phyloP scores from a whole-genome alignment of 345 rosid genomes.

The Hirschfeldia incana region DNA sequence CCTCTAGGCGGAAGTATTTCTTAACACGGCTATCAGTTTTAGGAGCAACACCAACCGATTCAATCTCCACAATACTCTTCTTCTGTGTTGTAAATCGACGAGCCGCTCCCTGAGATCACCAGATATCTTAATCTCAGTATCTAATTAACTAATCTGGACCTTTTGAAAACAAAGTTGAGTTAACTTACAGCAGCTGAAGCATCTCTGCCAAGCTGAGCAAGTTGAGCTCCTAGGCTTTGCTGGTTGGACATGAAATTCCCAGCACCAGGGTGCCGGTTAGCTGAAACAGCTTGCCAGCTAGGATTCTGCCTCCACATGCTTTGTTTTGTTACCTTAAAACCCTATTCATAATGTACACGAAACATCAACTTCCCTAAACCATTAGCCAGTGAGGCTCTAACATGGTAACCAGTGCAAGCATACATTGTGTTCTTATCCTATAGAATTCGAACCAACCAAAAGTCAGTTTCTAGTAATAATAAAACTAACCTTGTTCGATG shows the following conservation, averaged over 20 bases:
- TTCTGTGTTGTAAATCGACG: conserved; percentile 54
- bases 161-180: conserved; percentile 1
- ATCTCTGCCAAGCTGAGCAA: conserved; percentile 96
- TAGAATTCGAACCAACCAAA: too few species aligned
- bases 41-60: conserved; percentile 69
- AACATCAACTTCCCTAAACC: conserved; percentile 11
- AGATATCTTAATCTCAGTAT: not conserved
- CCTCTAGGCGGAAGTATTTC: conserved; percentile 76
- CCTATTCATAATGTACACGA: conserved; percentile 47
- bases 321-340: conserved; percentile 82
- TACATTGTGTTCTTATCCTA: too few species aligned
- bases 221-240: conserved; percentile 90
- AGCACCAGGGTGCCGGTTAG: conserved; percentile 74
- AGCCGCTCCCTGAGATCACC: conserved; percentile 58
- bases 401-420: too few species aligned
- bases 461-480: too few species aligned
- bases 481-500: conserved; percentile 58
- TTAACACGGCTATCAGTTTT: conserved; percentile 60
- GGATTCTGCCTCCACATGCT: conserved; percentile 82
- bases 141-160: not conserved
- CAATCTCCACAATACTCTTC: conserved; percentile 60
- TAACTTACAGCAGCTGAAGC: conserved; percentile 98
- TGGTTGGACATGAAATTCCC: conserved; percentile 93
- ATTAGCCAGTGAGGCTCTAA: not conserved
- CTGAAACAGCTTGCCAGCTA: conserved; percentile 88